Evolutionary conservation across 2,329 filamentous ascomycete genomes (phyloP).

Genomic region (Clonostachys chloroleuca): DNA sequence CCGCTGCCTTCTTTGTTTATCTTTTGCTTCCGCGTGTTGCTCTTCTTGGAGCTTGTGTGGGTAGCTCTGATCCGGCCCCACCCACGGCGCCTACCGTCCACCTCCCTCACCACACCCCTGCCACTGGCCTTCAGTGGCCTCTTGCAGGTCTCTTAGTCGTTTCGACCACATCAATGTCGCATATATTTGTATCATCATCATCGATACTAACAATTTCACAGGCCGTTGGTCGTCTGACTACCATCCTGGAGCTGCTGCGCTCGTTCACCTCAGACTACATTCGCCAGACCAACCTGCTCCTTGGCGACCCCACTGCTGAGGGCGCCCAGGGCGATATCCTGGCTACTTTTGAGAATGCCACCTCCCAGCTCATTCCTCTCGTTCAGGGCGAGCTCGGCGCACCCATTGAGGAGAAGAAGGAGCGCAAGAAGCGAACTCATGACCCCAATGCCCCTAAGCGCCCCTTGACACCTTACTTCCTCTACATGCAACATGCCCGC

Average conservation of each 20-base stretch:
- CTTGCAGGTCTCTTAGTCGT: too few relatives aligned
- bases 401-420: conserved; percentile 68
- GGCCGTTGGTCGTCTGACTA: conserved; percentile 57
- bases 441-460: conserved; percentile 95
- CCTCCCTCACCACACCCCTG: too few relatives aligned
- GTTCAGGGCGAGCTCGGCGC: conserved; percentile 30
- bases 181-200: conserved; percentile 24
- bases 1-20: too few relatives aligned
- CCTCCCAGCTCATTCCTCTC: conserved; percentile 38
- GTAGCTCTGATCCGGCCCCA: too few relatives aligned
- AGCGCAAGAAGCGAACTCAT: conserved; percentile 80
- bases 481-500: conserved; percentile 87
- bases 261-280: conserved; percentile 80
- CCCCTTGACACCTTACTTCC: conserved; percentile 89
- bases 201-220: conserved; percentile 36
- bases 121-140: too few relatives aligned
- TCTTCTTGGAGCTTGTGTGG: too few relatives aligned
- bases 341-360: conserved; percentile 48
- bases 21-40: too few relatives aligned
- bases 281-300: conserved; percentile 80
- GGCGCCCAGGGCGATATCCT: conserved; percentile 36
- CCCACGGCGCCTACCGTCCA: too few relatives aligned
- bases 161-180: background rate
- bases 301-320: conserved; percentile 58
- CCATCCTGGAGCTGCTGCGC: conserved; percentile 74